These are phyloP conservation scores for Fusarium gaditjirri DNA, from an alignment of 2,329 filamentous ascomycete genomes.

Conservation along the genomic window DNA sequence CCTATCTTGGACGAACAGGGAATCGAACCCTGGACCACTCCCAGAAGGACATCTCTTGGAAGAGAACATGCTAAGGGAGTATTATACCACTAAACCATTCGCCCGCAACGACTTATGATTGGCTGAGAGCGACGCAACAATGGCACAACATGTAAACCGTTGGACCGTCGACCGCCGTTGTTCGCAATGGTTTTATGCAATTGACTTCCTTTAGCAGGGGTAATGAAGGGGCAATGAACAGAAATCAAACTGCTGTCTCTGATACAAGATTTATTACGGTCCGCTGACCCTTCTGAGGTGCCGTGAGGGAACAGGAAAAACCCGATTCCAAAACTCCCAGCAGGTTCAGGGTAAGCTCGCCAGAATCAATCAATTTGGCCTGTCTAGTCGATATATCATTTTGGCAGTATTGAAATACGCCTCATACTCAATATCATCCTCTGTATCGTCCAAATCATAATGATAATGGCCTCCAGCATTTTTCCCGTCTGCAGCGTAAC, in stretches of 20 bases:
- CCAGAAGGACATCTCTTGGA: neutral
- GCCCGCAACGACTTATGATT: slow-evolving; percentile 7
- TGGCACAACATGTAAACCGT: fast-evolving
- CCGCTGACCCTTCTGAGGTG: no score
- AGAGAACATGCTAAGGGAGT: slow-evolving; percentile 24
- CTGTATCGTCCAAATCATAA: slow-evolving; percentile 47
- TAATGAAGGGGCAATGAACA: no score
- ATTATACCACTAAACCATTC: slow-evolving; percentile 32
- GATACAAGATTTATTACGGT: fast-evolving
- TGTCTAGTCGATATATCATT: neutral
- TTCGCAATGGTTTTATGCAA: fast-evolving
- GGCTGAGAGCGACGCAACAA: fast-evolving
- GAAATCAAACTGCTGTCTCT: fast-evolving
- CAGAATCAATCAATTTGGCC: neutral
- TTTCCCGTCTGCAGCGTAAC: slow-evolving; percentile 47
- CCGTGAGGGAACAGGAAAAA: no score
- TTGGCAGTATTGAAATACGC: slow-evolving; percentile 48
- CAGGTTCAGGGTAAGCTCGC: neutral
- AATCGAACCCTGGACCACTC: slow-evolving; percentile 37
- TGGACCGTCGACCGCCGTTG: fast-evolving
- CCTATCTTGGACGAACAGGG: slow-evolving; percentile 29
- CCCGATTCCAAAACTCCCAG: fast-evolving
- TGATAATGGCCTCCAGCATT: slow-evolving; percentile 52
- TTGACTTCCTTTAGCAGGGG: fast-evolving
- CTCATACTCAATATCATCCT: slow-evolving; percentile 56